Evolutionary conservation across 495 filamentous ascomycete genomes (phyloP).

Genomic region (Xylaria palmicola): DNA sequence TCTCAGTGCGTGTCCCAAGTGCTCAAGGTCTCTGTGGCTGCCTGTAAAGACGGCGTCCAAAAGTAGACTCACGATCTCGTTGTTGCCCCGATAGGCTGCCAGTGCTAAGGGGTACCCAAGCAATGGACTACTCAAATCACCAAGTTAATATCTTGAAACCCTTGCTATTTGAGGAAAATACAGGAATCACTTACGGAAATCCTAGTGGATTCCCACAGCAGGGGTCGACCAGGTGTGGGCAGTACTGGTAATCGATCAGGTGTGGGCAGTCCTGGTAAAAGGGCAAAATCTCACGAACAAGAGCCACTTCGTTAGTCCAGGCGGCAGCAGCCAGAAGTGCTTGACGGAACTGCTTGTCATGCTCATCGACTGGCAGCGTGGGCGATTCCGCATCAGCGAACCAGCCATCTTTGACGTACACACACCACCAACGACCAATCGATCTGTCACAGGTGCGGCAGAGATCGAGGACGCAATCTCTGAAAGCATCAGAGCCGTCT

Average conservation of each 20-base stretch:
- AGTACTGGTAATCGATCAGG: neutral
- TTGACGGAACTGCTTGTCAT: neutral
- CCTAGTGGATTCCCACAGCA: too few relatives aligned
- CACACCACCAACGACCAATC: neutral
- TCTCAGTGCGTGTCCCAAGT: neutral
- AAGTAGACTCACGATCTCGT: conserved; percentile 1
- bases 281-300: neutral
- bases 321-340: conserved; percentile 4
- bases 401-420: neutral
- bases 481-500: neutral
- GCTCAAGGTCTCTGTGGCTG: neutral
- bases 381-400: neutral
- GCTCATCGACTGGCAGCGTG: neutral
- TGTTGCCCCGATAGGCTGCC: neutral
- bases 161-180: neutral
- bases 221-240: neutral
- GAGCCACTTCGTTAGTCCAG: neutral
- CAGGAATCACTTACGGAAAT: neutral
- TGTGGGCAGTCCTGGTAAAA: neutral
- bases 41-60: neutral
- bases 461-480: neutral
- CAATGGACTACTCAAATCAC: neutral
- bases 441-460: neutral
- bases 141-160: neutral
- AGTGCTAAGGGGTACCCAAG: neutral